Base-by-base conservation (phyloP, 2,329 filamentous ascomycete genomes). In the Epichloe sibirici region DNA sequence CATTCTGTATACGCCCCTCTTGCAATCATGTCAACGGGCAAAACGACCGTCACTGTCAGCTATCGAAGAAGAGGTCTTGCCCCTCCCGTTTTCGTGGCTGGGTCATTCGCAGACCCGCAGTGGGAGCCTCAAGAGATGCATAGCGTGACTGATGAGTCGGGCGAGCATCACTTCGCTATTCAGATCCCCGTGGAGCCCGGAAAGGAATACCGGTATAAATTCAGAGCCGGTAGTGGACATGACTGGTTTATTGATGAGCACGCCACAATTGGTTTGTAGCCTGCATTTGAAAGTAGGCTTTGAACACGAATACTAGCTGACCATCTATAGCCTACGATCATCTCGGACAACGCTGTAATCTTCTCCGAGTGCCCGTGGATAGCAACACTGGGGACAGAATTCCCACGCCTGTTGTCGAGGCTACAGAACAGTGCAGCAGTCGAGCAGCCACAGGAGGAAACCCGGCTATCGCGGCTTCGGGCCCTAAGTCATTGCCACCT, bases 131-230 rank as follows among this genome's bases (percentile, higher is more conserved):
- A 78, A 46, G 82, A 88, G 68, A 87, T 90, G 84, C 65, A 77
- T 9, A 72, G 67, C 53, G 71, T 70, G 4, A 69, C 70, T 34
- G 72, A 75, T 9, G 67, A 73, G 4, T 69, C 75, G 38, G 77
- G 75, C n/a, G 71, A 82, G 51, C 69, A 79, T 53, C 62, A 75
- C 12, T 90, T 86, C 62, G 72, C 67, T 44, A 79, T 79, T 53
- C 66, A 73, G 1, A 71, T 88, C 45, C 64, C 74, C 38, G 72
- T 78, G 7, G 71, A 78, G 17, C 70, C 77, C 23, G 77, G 77
- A 23, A 74, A 78, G 46, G 75, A 79, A 53, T 79, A 88, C 57
- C 81, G 86, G 61, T 90, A 89, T 74, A 90, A 88, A 66, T 85
- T 90, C 59, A 77, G 83, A 34, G 70, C 86, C 38, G 85, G 84